Evolutionary conservation across 2,329 filamentous ascomycete genomes (phyloP), one percentile per base, ranked within the genome.

Genomic region (Botrytis byssoidea): DNA sequence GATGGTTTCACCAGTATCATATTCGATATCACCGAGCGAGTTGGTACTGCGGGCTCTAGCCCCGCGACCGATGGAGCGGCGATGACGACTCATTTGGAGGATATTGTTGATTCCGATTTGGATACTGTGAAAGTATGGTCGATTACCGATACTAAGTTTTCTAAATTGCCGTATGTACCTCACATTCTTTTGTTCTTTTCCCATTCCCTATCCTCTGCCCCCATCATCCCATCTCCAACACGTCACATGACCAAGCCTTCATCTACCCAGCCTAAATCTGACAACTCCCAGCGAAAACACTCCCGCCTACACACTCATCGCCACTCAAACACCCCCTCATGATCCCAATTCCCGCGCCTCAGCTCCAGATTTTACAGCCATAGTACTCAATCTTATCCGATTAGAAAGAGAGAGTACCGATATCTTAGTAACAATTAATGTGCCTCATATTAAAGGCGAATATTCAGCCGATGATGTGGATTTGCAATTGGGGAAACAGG

Each of bases 1-100:
- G 88, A 92, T 76, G 94, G 94, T 68, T 95, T 95, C 82, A 93
- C 93, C 4, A 94, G 89, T 83, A 90, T 97, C 81, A 95, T 97
- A 78, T 88, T 98, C 82, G 95, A 98, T 79, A 93, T 98, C 80
- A 92, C 93, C 72, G 92, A 98, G 84, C 92, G 93, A 73, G 91
- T 97, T 35, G 88, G 89, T 74, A 81, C 83, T 22, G 79, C 88
- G 7, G 85, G 86, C 44, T 85, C 83, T 60, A 83, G 85, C 2
- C 85, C 89, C 29, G 87, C 90, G 79, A 88, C 88, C 51, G 90
- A 95, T 78, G 91, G 92, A 73, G 88, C 87, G 63, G 93, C 94
- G 35, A 84, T 92, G 79, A 89, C 90, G 4, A 88, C 87, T 18
- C 91, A 93, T 79, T 85, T 93, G 0, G 87, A 92, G 79, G 92